phyloP scores from a whole-genome alignment of 2,329 filamentous ascomycete species.

The Alternaria rosae region DNA sequence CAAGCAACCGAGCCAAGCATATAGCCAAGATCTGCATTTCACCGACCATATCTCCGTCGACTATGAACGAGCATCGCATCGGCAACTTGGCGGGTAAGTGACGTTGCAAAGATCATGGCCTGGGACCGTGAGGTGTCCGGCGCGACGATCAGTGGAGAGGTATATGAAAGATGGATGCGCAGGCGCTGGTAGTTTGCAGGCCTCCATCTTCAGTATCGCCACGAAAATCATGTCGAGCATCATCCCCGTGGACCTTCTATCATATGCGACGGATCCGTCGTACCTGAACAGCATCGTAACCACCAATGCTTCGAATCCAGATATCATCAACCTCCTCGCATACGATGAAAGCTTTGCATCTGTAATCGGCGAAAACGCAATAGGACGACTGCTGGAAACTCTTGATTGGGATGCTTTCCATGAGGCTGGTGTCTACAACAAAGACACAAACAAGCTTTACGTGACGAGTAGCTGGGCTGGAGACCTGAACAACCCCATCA shows the following conservation, averaged over 20 bases:
- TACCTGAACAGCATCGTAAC: constrained; percentile 41
- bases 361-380: constrained; percentile 43
- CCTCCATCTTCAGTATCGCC: constrained; percentile 24
- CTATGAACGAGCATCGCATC: not conserved
- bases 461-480: constrained; percentile 51
- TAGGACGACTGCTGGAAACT: constrained; percentile 42
- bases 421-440: constrained; percentile 49
- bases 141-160: not conserved
- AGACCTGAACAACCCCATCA: constrained; percentile 42
- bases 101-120: not conserved
- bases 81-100: not conserved
- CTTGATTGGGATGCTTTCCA: constrained; percentile 48
- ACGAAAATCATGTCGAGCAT: constrained; percentile 39
- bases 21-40: not conserved
- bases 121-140: not conserved
- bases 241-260: constrained; percentile 42
- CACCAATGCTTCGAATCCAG: constrained; percentile 41
- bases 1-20: not conserved
- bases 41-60: not conserved
- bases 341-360: constrained; percentile 47
- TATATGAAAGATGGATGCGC: not conserved
- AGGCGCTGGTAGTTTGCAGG: not conserved
- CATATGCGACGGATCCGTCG: constrained; percentile 39
- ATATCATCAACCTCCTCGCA: constrained; percentile 46
- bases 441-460: constrained; percentile 50